Conservation (phyloP, 2,329 filamentous ascomycete species). For the Scorias spongiosa region DNA sequence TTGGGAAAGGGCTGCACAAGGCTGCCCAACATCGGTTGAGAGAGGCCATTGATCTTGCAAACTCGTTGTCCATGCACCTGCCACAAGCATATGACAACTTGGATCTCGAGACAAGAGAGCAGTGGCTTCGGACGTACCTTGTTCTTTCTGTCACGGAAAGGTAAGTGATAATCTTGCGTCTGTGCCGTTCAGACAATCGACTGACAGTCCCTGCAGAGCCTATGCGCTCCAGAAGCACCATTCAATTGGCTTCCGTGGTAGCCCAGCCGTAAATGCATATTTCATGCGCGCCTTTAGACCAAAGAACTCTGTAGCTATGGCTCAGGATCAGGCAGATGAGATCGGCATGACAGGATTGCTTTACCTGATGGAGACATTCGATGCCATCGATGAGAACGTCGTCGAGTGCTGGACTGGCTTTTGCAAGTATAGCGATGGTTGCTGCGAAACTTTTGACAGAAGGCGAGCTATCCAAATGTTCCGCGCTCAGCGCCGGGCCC, state of each 20-base stretch:
- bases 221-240: conserved; percentile 26
- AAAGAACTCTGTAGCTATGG: conserved; percentile 24
- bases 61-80: conserved; percentile 25
- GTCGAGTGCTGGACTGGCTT: conserved; percentile 29
- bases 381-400: conserved; percentile 29
- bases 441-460: conserved; percentile 22
- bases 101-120: too few species aligned
- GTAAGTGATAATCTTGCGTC: too few species aligned
- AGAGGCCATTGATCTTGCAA: conserved; percentile 24
- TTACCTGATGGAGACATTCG: conserved; percentile 29
- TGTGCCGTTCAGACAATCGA: too few species aligned
- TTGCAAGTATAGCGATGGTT: conserved; percentile 17
- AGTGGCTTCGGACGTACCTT: too few species aligned
- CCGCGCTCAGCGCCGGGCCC: too few species aligned
- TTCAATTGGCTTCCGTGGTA: conserved; percentile 27
- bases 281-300: conserved; percentile 27
- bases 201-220: too few species aligned
- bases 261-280: conserved; percentile 24
- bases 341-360: conserved; percentile 28
- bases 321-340: conserved; percentile 27
- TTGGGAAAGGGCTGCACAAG: conserved; percentile 4
- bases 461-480: conserved; percentile 16
- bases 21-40: conserved; percentile 14
- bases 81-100: conserved; percentile 21
- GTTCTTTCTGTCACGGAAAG: too few species aligned